phyloP scores from a whole-genome alignment of 352 stramenopile genomes.

The Pythium apleroticum region DNA sequence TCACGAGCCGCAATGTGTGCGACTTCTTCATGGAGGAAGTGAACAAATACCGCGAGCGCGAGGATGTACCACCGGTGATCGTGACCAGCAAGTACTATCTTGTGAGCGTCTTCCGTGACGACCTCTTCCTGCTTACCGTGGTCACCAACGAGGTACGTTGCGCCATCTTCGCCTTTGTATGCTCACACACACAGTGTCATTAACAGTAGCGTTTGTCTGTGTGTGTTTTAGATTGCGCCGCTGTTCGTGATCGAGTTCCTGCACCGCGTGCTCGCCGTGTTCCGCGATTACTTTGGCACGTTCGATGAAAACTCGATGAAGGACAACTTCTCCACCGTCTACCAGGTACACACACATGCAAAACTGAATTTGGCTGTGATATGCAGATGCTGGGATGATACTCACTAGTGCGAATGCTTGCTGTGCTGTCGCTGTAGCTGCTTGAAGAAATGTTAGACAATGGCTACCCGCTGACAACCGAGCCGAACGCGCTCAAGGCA shows the following conservation, averaged over 20 bases:
- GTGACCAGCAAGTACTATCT: constrained; percentile 89
- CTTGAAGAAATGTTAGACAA: constrained; percentile 98
- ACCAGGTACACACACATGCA: constrained; percentile 71
- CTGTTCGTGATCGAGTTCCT: constrained; percentile 96
- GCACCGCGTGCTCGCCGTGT: constrained; percentile 95
- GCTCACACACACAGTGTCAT: neutral
- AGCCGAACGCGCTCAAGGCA: constrained; percentile 96
- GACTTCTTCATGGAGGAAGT: constrained; percentile 98
- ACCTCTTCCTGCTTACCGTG: constrained; percentile 95
- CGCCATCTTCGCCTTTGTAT: neutral
- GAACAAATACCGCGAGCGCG: constrained; percentile 89
- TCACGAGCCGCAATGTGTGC: constrained; percentile 94
- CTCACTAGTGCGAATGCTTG: constrained; percentile 9
- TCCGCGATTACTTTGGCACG: constrained; percentile 96
- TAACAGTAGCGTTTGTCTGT: neutral
- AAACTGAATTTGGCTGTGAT: too few species aligned
- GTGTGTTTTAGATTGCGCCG: constrained; percentile 56
- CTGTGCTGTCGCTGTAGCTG: constrained; percentile 41
- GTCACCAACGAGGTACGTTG: constrained; percentile 90
- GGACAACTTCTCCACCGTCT: constrained; percentile 97
- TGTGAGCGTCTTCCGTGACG: constrained; percentile 92
- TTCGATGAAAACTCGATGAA: constrained; percentile 97
- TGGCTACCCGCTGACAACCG: constrained; percentile 96
- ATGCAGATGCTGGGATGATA: neutral
- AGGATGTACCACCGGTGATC: constrained; percentile 90